A percentile compares a stretch with the other conserved stretches of the same genome.
Evolutionary conservation across 2,329 filamentous ascomycete genomes (phyloP).

Genomic region (Grosmannia serpens): DNA sequence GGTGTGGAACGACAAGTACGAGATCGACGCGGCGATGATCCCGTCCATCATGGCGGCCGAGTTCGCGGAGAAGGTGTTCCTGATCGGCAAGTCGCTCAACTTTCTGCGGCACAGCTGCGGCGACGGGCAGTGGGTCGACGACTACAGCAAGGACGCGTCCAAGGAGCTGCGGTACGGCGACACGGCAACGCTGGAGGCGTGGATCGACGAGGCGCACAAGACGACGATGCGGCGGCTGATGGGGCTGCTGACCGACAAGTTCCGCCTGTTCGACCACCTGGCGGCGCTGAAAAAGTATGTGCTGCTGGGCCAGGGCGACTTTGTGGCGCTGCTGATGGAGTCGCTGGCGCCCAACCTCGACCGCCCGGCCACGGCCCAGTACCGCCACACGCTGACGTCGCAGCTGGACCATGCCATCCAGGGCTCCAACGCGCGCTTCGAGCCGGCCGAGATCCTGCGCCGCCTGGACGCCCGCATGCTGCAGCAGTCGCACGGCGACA

Average conservation of each 20-base stretch:
- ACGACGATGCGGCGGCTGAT: slow-evolving; percentile 94
- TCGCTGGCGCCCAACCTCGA: slow-evolving; percentile 87
- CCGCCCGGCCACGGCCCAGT: slow-evolving; percentile 90
- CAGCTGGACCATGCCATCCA: slow-evolving; percentile 95
- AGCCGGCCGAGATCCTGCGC: slow-evolving; percentile 80
- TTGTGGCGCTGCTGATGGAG: slow-evolving; percentile 95
- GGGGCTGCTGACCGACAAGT: slow-evolving; percentile 87
- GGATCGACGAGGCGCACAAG: slow-evolving; percentile 95
- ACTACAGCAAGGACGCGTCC: slow-evolving; percentile 84
- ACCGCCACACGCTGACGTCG: slow-evolving; percentile 92
- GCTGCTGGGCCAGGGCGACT: slow-evolving; percentile 88
- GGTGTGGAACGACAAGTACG: slow-evolving; percentile 97
- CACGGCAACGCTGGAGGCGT: slow-evolving; percentile 79
- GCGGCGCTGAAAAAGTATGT: slow-evolving; percentile 90
- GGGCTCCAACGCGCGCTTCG: slow-evolving; percentile 93
- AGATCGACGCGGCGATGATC: slow-evolving; percentile 72
- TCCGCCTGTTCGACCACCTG: slow-evolving; percentile 87
- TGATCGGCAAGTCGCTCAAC: slow-evolving; percentile 96
- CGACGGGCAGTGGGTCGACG: slow-evolving; percentile 90
- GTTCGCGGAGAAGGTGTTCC: slow-evolving; percentile 90
- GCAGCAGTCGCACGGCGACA: slow-evolving; percentile 89
- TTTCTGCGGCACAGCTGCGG: slow-evolving; percentile 95
- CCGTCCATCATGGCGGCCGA: slow-evolving; percentile 88
- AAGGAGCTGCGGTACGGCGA: slow-evolving; percentile 89
- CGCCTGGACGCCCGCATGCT: slow-evolving; percentile 96